Evolutionary conservation across 1,139 yeast genomes (phyloP).

Genomic region (Diutina ranongensis): DNA sequence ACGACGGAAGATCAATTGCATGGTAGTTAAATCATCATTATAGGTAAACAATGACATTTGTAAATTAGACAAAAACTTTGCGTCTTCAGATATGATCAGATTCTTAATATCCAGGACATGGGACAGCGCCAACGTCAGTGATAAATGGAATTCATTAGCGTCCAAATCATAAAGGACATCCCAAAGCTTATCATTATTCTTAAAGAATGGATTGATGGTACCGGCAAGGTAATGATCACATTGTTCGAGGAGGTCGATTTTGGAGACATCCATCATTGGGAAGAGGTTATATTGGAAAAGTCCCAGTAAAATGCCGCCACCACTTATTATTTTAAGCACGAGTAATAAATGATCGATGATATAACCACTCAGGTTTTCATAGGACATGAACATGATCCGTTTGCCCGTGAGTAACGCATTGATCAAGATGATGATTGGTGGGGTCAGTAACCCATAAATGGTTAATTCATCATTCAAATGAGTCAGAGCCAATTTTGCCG

Average conservation of each 20-base stretch:
- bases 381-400: constrained; percentile 41
- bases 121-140: neutral
- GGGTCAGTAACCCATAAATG: constrained; percentile 47
- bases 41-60: constrained; percentile 33
- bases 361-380: constrained; percentile 41
- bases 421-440: constrained; percentile 41
- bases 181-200: constrained; percentile 44
- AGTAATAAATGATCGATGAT: constrained; percentile 46
- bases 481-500: constrained; percentile 18
- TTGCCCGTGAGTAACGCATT: constrained; percentile 51
- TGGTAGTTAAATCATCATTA: constrained; percentile 38
- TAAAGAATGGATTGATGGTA: constrained; percentile 57
- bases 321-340: constrained; percentile 41
- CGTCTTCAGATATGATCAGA: constrained; percentile 34
- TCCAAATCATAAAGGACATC: constrained; percentile 51
- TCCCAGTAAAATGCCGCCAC: constrained; percentile 49
- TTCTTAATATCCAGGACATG: neutral
- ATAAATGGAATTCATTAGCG: constrained; percentile 27
- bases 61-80: constrained; percentile 32
- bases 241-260: constrained; percentile 41
- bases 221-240: constrained; percentile 53
- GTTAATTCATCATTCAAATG: constrained; percentile 28
- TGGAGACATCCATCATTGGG: constrained; percentile 53
- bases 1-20: constrained; percentile 35
- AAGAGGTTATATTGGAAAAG: constrained; percentile 38